Evolutionary conservation across 2,329 filamentous ascomycete species (phyloP).

Genomic region (Didymella glomerata): DNA sequence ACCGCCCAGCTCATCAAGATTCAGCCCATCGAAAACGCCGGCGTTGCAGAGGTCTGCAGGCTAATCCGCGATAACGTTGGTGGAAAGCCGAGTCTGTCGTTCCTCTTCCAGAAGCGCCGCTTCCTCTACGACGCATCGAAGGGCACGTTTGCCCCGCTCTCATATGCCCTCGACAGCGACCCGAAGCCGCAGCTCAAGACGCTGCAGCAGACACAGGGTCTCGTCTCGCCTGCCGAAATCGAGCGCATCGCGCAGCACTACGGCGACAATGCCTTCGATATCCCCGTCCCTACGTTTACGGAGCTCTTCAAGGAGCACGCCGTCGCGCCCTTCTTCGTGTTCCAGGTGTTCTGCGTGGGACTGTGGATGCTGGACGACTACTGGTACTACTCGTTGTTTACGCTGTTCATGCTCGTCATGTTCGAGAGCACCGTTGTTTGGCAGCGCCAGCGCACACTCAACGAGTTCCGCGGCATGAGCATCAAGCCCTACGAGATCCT

Average conservation of each 20-base stretch:
- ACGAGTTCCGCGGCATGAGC: conserved; percentile 98
- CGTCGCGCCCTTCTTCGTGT: conserved; percentile 98
- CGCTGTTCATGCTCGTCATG: conserved; percentile 95
- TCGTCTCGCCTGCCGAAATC: conserved; percentile 77
- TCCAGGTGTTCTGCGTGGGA: conserved; percentile 98
- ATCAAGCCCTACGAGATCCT: conserved; percentile 98
- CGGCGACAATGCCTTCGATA: conserved; percentile 95
- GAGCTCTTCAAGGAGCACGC: conserved; percentile 99
- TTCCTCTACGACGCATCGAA: conserved; percentile 82
- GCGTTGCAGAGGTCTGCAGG: conserved; percentile 84
- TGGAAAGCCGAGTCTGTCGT: conserved; percentile 80
- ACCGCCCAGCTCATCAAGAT: conserved; percentile 91
- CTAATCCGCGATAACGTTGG: conserved; percentile 79
- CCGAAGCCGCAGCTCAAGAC: conserved; percentile 79
- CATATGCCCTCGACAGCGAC: conserved; percentile 83
- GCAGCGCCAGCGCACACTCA: conserved; percentile 95
- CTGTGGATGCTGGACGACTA: conserved; percentile 99
- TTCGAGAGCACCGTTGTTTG: conserved; percentile 99
- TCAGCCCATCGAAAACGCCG: conserved; percentile 87
- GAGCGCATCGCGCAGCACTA: conserved; percentile 88
- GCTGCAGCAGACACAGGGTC: conserved; percentile 83
- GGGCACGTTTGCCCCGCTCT: conserved; percentile 80
- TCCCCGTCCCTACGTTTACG: conserved; percentile 92
- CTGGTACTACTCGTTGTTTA: conserved; percentile 99
- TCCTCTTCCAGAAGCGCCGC: conserved; percentile 96